Percentiles rank a stretch among this genome's conserved stretches.
Conservation (phyloP, 1,284 basidiomycete genomes). For the Apiotrichum mycotoxinovorans region DNA sequence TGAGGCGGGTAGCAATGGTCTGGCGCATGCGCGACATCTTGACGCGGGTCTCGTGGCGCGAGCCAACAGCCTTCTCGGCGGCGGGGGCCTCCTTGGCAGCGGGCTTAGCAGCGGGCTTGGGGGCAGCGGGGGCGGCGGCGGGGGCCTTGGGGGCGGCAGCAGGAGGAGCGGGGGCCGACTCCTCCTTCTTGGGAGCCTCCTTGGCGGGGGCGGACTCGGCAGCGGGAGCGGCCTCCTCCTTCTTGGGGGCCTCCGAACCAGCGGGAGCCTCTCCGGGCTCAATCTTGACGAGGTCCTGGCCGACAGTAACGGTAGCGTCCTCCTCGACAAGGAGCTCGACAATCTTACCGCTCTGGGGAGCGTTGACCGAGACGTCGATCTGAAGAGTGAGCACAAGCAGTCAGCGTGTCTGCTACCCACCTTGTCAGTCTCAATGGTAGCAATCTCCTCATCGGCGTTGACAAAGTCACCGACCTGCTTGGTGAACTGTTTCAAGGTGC, state of each 20-base stretch:
- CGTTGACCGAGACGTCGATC: constrained; percentile 98
- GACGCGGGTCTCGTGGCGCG: constrained; percentile 81
- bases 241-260: constrained; percentile 49
- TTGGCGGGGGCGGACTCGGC: constrained; percentile 32
- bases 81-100: constrained; percentile 27
- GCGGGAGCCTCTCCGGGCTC: constrained; percentile 85
- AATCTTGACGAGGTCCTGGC: constrained; percentile 89
- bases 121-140: constrained; percentile 3
- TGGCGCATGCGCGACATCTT: constrained; percentile 98
- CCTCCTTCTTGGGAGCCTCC: constrained; percentile 48
- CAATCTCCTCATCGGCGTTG: constrained; percentile 89
- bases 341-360: constrained; percentile 83
- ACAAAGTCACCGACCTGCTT: constrained; percentile 93
- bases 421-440: constrained; percentile 99
- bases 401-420: too few species aligned
- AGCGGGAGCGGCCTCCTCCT: constrained; percentile 18
- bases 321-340: constrained; percentile 81
- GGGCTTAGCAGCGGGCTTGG: constrained; percentile 18
- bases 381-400: too few species aligned
- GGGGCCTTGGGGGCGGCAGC: not conserved
- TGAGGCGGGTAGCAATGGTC: constrained; percentile 94
- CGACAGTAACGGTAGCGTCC: constrained; percentile 91
- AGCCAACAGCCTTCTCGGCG: constrained; percentile 27
- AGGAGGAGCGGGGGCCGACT: constrained; percentile 15
- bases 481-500: constrained; percentile 91